phyloP scores from a whole-genome alignment of 768 basidiomycete genomes.

The Lactarius akahatsu region DNA sequence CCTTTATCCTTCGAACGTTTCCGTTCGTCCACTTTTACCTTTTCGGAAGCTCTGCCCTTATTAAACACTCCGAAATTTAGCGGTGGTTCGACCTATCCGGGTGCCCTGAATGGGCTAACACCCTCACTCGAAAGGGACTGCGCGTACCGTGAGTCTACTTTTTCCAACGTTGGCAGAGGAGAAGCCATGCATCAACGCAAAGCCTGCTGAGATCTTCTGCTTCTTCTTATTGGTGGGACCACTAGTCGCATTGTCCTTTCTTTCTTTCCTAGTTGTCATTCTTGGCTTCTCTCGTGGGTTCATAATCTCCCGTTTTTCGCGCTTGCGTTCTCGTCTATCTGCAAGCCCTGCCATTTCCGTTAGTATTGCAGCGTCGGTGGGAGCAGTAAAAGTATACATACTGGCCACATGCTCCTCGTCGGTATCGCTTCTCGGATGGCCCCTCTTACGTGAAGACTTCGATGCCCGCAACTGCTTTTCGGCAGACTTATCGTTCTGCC shows the following conservation, averaged over 20 bases:
- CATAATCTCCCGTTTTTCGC: conserved; percentile 34
- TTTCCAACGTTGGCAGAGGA: conserved; percentile 60
- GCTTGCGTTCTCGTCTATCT: conserved; percentile 65
- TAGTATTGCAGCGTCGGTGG: neutral
- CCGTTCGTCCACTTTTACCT: conserved; percentile 35
- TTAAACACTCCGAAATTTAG: conserved; percentile 56
- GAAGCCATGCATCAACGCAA: conserved; percentile 70
- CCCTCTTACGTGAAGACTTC: conserved; percentile 6
- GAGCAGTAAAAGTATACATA: conserved; percentile 30
- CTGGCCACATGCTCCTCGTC: conserved; percentile 42
- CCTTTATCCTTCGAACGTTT: conserved; percentile 35
- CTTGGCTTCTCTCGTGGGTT: conserved; percentile 20
- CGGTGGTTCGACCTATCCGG: conserved; percentile 45
- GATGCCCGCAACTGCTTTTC: conserved; percentile 1
- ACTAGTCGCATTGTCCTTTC: conserved; percentile 29
- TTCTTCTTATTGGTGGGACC: conserved; percentile 32
- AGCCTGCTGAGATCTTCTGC: conserved; percentile 44
- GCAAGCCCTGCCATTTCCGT: conserved; percentile 49
- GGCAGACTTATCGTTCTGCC: neutral
- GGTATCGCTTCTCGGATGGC: conserved; percentile 25
- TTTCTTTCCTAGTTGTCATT: conserved; percentile 22
- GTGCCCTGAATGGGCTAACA: conserved; percentile 4
- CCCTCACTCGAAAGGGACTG: neutral
- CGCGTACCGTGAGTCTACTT: conserved; percentile 58
- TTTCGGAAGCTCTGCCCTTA: conserved; percentile 62